Conservation (phyloP, 2,329 filamentous ascomycete genomes). For the Alternaria sp. region DNA sequence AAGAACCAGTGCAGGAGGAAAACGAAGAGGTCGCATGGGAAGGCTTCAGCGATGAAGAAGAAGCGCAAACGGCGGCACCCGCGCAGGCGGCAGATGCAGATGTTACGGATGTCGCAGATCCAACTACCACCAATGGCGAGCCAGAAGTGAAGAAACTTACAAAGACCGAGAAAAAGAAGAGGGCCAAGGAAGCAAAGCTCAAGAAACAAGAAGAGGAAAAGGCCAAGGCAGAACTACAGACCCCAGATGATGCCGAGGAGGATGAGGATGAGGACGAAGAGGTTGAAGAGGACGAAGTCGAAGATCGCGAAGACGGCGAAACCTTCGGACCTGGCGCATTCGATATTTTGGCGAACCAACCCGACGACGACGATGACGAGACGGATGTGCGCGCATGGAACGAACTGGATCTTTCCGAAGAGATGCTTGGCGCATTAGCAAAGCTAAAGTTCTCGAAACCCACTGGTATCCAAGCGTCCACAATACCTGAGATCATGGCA, state of each 20-base stretch:
- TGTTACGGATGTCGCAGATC: not conserved
- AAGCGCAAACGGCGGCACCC: not conserved
- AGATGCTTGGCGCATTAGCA: slow-evolving; percentile 76
- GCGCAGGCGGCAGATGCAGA: not conserved
- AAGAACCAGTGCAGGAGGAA: slow-evolving; percentile 3
- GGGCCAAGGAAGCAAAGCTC: slow-evolving; percentile 23
- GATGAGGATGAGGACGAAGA: slow-evolving; percentile 27
- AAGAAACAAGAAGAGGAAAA: slow-evolving; percentile 40
- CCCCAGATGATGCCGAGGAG: slow-evolving; percentile 7
- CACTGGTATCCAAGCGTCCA: slow-evolving; percentile 79
- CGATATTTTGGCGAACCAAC: slow-evolving; percentile 62
- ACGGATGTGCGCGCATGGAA: slow-evolving; percentile 83
- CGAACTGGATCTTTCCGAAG: slow-evolving; percentile 74
- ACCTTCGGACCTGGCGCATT: slow-evolving; percentile 57
- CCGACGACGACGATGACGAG: slow-evolving; percentile 64
- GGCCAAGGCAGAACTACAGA: slow-evolving; percentile 27
- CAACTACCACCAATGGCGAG: slow-evolving; percentile 46
- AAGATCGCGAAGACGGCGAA: slow-evolving; percentile 37
- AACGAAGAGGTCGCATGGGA: slow-evolving; percentile 35
- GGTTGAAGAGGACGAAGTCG: slow-evolving; percentile 32
- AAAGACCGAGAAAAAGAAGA: slow-evolving; percentile 26
- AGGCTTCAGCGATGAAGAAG: slow-evolving; percentile 39
- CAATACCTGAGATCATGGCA: slow-evolving; percentile 82
- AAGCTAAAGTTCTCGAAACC: slow-evolving; percentile 82
- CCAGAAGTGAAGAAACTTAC: slow-evolving; percentile 18